Evolutionary conservation across 2,329 filamentous ascomycete species (phyloP).

Genomic region (Colletotrichum phormii): DNA sequence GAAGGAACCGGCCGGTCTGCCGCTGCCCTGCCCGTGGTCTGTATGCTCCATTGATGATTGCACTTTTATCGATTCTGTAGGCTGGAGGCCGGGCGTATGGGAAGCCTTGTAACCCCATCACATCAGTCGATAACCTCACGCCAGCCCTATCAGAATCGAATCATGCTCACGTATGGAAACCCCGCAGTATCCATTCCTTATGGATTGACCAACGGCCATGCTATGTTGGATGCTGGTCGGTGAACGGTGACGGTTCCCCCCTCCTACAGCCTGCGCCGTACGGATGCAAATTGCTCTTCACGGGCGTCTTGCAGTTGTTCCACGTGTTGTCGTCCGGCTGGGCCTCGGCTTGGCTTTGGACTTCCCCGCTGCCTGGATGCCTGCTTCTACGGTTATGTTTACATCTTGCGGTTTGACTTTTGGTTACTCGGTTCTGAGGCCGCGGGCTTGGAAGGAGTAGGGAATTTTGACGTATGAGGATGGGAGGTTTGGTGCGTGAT

Average conservation of each 20-base stretch:
- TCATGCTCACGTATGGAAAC: conserved; percentile 58
- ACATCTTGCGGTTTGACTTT: no score
- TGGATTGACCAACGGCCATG: conserved; percentile 65
- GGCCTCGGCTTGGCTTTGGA: no score
- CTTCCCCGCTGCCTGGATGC: no score
- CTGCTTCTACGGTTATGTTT: no score
- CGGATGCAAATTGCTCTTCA: conserved; percentile 40
- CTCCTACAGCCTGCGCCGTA: conserved; percentile 60
- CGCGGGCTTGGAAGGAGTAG: no score
- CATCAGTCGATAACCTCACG: conserved; percentile 4
- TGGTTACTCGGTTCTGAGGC: no score
- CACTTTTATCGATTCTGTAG: not conserved
- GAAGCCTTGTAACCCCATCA: not conserved
- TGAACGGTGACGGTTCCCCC: no score
- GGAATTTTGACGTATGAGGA: no score
- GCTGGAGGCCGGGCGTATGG: not conserved
- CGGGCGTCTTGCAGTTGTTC: no score
- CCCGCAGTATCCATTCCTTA: conserved; percentile 58
- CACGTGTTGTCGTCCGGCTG: no score
- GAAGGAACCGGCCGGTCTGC: not conserved
- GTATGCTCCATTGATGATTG: not conserved
- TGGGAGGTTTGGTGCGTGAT: no score
- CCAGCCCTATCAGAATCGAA: conserved; percentile 57
- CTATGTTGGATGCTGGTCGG: no score
- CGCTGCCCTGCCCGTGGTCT: conserved; percentile 9